Conservation (phyloP, 2,329 filamentous ascomycete genomes). For the Clonostachys rhizophaga region DNA sequence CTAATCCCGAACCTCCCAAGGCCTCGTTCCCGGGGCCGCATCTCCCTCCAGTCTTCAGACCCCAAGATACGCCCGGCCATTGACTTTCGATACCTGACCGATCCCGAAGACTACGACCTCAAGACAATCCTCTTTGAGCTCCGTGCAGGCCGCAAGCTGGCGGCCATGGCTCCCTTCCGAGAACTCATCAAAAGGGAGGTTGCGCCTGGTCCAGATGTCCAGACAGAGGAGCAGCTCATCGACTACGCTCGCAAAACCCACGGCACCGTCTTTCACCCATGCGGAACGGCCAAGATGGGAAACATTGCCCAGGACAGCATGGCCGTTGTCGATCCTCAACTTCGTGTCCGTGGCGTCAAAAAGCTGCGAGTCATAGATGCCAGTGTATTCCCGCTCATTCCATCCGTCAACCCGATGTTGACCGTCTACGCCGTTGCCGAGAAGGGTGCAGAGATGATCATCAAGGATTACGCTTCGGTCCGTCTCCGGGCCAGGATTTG, state of each 20-base stretch:
- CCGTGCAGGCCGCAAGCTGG: conserved; percentile 69
- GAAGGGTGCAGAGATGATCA: conserved; percentile 76
- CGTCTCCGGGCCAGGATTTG: no score
- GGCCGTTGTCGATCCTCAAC: conserved; percentile 73
- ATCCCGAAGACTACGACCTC: conserved; percentile 79
- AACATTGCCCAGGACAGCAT: conserved; percentile 61
- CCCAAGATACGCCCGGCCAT: conserved; percentile 74
- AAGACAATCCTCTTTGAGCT: conserved; percentile 75
- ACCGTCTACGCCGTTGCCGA: conserved; percentile 82
- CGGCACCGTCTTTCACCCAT: conserved; percentile 87
- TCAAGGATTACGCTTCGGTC: conserved; percentile 40
- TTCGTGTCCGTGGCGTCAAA: conserved; percentile 69
- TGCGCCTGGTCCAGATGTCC: conserved; percentile 67
- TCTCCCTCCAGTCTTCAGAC: conserved; percentile 74
- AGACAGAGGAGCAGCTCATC: conserved; percentile 74
- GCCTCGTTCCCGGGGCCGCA: conserved; percentile 68
- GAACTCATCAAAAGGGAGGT: conserved; percentile 80
- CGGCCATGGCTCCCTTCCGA: conserved; percentile 71
- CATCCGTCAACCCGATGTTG: conserved; percentile 84
- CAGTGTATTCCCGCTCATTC: conserved; percentile 82
- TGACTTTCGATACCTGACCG: conserved; percentile 87
- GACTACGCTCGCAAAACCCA: conserved; percentile 77
- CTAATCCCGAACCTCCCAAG: conserved; percentile 90
- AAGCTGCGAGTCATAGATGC: conserved; percentile 79
- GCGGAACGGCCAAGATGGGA: conserved; percentile 88